Base-by-base conservation (phyloP, 1,139 yeast genomes). In the Magnusiomyces clavatus region DNA sequence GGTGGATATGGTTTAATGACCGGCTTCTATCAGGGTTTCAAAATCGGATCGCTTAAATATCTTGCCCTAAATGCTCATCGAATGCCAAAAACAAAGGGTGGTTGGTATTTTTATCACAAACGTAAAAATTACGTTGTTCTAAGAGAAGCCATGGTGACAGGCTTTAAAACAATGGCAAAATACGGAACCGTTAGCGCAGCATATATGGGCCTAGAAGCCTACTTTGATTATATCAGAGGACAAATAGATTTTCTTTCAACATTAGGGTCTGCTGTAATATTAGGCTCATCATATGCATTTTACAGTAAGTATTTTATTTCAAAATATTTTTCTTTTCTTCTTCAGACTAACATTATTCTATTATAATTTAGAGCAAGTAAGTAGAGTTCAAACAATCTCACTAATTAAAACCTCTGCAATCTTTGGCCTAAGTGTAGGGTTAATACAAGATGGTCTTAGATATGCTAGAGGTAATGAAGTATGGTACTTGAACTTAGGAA, bases 91-190 rank as follows among this genome's bases (percentile, higher is more conserved):
- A 82, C 85, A 0, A 85, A 82, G 51, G 92, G 89, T 37, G 94
- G 92, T 0, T 87, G 96, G 96, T 88, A 85, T 64, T 85, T 84
- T 64, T 87, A 88, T 68, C 95, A 87, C 67, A 87, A 86, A 67
- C 77, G 88, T 58, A 87, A 86, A 70, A 85, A 86, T 66, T 86
- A 86, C 65, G 85, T 83, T 44, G 81, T 87, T 70, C 68, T 85
- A 43, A 73, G 78, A 51, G 71, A 70, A 29, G 87, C 86, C 0
- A 66, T 78, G 57, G 69, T 68, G 14, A 57, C 62, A 13, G 86
- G 82, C 0, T 56, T 75, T 29, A 66, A 63, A 51, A 74, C 72
- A 29, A 76, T 78, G 0, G 50, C 68, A 16, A 80, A 77, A 58
- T 73, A 74, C 54, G 72, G 81, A 1, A 54, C 66, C 0, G 75